Conservation (phyloP, 305 asterid species). For the Nicotiana rustica region DNA sequence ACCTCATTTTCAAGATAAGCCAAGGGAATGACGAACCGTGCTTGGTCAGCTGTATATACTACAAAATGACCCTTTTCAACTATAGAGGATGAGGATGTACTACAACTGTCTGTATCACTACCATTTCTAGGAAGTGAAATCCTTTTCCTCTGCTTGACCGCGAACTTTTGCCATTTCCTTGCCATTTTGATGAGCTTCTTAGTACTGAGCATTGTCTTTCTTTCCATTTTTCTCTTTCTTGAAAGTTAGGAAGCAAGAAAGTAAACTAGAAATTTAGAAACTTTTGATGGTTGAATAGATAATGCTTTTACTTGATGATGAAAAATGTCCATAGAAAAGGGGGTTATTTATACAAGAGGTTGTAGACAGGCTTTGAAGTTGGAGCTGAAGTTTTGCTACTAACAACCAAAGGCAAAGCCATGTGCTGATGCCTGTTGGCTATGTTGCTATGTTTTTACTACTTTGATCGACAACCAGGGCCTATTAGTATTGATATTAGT, state of each 20-base stretch:
- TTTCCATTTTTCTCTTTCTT: neutral
- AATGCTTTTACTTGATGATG: neutral
- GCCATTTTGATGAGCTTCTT: conserved; percentile 30
- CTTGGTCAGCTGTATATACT: no score
- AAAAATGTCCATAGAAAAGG: neutral
- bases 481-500: no score
- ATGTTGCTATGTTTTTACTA: neutral
- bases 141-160: conserved; percentile 20
- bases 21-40: no score
- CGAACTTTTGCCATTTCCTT: conserved; percentile 29
- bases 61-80: no score
- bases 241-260: neutral
- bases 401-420: neutral
- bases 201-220: neutral
- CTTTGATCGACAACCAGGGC: no score
- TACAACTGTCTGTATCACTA: no score
- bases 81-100: no score
- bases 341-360: neutral
- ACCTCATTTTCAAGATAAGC: no score
- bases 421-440: neutral
- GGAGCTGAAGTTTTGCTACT: neutral
- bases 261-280: neutral
- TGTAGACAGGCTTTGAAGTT: neutral
- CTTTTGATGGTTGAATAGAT: neutral
- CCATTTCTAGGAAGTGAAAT: conserved; percentile 27